Evolutionary conservation across 257 asterid genomes (phyloP).

Genomic region (Plantago ovata): DNA sequence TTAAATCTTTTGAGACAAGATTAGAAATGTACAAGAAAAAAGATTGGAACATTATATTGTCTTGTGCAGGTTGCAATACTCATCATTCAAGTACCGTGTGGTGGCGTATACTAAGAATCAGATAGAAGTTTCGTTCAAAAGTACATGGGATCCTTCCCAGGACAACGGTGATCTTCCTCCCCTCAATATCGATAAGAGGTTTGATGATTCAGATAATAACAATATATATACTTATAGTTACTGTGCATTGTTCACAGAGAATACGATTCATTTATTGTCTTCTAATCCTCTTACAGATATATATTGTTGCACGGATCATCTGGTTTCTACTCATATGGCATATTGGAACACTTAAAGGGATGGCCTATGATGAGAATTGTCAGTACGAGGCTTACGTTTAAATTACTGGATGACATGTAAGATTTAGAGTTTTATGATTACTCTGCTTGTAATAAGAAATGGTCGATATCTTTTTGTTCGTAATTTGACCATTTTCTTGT

Average conservation of each 20-base stretch:
- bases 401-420: conserved; percentile 47
- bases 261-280: too few species aligned
- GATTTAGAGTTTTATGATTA: neutral
- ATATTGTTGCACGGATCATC: conserved; percentile 53
- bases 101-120: conserved; percentile 32
- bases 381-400: conserved; percentile 68
- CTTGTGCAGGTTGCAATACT: conserved; percentile 27
- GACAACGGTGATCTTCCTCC: conserved; percentile 34
- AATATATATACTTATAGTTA: too few species aligned
- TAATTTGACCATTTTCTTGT: neutral
- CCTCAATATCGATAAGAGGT: conserved; percentile 52
- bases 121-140: conserved; percentile 65
- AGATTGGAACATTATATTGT: neutral
- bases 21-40: too few species aligned
- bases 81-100: conserved; percentile 31
- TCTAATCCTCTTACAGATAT: conserved; percentile 20
- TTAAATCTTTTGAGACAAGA: neutral
- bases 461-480: neutral
- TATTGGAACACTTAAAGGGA: conserved; percentile 61
- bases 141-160: conserved; percentile 30
- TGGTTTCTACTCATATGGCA: conserved; percentile 70
- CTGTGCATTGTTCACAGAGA: too few species aligned
- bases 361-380: conserved; percentile 63
- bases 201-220: neutral
- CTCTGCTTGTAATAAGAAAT: neutral